Evolutionary conservation across 2,329 filamentous ascomycete species (phyloP), one percentile per base, ranked within the genome.

Genomic region (Microsporum audouinii): DNA sequence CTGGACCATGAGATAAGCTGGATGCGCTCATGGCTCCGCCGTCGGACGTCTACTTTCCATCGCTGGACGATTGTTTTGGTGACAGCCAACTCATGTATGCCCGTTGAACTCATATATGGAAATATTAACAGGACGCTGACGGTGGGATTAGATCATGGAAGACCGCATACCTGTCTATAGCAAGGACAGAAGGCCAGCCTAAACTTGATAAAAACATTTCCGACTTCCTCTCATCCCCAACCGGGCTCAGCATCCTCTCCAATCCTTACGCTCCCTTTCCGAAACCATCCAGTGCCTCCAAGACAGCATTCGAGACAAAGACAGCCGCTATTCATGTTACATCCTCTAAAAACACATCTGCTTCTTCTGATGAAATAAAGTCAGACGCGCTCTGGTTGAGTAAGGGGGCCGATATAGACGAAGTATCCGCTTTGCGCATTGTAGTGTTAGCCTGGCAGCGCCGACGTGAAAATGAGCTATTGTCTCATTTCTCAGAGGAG

Each of bases 281-380:
- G 62, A 68, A 80, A 65, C 78, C 86, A 1, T 84, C 82, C 65
- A 71, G 83, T 58, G 79, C 84, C 68, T 82, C 87, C 34, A 88
- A 86, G 73, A 80, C 82, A 66, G 82, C 83, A 17, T 95, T 95
- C 70, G 88, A 95, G 63, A 88, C 88, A 23, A 91, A 87, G 73
- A 95, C 89, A 0, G 88, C 91, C 27, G 88, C 91, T 3, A 95
- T 96, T 63, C 88, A 95, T 71, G 84, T 91, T 57, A 84, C 89
- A 1, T 84, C 88, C 17, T 78, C 83, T 10, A 84, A 83, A 67
- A 81, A 83, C 45, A 82, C 83, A 61, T 89, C 87, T 71, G 84
- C 91, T 69, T 79, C 91, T 69, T 79, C 96, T 66, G 84, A 88
- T 43, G 78, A 87, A 69, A 84, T 97, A 71, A 96, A 95, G 76